Percentiles rank a stretch among this genome's conserved stretches.
These are phyloP conservation scores for Venturia nashicola DNA, from an alignment of 2,329 filamentous ascomycete species.

Conservation along the genomic window DNA sequence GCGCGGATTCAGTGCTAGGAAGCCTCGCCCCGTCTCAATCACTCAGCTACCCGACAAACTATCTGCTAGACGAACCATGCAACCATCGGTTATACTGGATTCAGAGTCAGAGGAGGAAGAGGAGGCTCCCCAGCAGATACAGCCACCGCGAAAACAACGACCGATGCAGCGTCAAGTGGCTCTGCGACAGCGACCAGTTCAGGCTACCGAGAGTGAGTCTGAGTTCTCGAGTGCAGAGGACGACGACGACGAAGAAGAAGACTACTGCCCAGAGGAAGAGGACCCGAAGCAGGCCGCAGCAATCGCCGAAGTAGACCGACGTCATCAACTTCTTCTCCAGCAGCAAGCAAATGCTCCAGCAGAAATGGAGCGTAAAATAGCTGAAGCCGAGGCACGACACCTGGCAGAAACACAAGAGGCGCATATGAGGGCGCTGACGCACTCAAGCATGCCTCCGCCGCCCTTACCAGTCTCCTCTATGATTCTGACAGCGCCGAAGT, in stretches of 20 bases:
- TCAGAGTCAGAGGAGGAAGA: background rate
- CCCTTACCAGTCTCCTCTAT: background rate
- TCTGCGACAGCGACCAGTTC: background rate
- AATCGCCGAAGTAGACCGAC: background rate
- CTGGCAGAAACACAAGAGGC: constrained; percentile 1
- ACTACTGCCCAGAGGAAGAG: background rate
- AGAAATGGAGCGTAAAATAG: background rate
- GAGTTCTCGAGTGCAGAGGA: background rate
- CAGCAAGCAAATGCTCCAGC: background rate
- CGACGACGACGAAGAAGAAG: background rate
- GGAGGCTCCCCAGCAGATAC: background rate
- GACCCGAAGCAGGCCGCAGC: background rate
- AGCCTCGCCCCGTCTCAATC: background rate
- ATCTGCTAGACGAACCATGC: background rate
- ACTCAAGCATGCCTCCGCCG: constrained; percentile 7
- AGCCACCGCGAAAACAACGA: background rate
- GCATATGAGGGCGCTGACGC: background rate
- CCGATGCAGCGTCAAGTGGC: background rate
- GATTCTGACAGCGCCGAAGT: background rate
- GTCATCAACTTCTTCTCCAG: background rate
- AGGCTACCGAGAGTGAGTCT: background rate
- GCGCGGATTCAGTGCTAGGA: background rate
- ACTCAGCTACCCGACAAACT: background rate
- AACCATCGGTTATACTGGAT: background rate
- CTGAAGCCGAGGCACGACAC: background rate